A percentile compares a stretch with the other conserved stretches of the same genome.
Conservation (phyloP, 2,329 filamentous ascomycete genomes). For the Penicillium sp. region DNA sequence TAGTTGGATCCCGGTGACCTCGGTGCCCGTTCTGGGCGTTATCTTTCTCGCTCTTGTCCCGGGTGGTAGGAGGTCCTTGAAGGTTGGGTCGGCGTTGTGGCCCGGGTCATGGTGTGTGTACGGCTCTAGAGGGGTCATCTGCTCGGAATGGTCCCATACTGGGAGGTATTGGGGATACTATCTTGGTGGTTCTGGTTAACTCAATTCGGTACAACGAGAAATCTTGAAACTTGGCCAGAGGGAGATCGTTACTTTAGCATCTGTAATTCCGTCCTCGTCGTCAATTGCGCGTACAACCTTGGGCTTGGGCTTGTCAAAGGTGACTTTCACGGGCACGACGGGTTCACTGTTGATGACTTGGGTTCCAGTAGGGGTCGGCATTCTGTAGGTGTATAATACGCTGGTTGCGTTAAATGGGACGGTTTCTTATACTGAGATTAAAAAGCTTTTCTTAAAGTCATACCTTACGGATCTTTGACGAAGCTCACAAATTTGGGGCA, state of each 20-base stretch:
- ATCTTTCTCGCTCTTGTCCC: not conserved
- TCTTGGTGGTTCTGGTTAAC: not conserved
- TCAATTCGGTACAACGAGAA: not conserved
- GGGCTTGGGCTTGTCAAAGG: not conserved
- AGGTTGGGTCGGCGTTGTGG: not conserved
- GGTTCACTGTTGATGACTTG: too few relatives aligned
- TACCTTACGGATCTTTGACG: too few relatives aligned
- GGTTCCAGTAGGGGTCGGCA: too few relatives aligned
- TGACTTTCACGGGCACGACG: too few relatives aligned
- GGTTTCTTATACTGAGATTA: too few relatives aligned
- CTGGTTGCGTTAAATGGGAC: too few relatives aligned
- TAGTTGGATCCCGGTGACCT: not conserved
- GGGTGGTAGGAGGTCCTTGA: not conserved
- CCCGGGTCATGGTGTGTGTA: not conserved
- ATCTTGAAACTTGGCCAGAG: too few relatives aligned
- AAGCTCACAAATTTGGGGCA: too few relatives aligned
- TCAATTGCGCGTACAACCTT: not conserved
- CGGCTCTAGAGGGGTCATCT: not conserved
- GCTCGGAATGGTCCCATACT: not conserved
- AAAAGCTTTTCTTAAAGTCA: too few relatives aligned
- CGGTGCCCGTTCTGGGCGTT: not conserved
- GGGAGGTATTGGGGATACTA: constrained; percentile 1
- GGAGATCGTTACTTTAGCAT: not conserved
- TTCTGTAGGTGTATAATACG: too few relatives aligned
- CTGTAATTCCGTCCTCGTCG: not conserved